These are phyloP conservation scores for Laburnicola sp. DNA, from an alignment of 2,329 filamentous ascomycete species.

Conservation along the genomic window DNA sequence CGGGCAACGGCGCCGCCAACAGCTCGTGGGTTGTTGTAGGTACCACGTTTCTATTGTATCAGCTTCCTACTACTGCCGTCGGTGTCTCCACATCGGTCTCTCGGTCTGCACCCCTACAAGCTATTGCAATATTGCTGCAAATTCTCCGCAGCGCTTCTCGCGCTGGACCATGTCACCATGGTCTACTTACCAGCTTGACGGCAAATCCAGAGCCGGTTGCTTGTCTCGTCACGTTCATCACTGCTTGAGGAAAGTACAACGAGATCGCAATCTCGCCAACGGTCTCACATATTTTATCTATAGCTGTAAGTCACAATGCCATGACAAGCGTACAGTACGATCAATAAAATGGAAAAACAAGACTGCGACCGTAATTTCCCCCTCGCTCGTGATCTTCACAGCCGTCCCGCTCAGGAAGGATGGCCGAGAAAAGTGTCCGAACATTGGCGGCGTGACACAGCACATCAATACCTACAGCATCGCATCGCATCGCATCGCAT, in stretches of 20 bases:
- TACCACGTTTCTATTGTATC: neutral
- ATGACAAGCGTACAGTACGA: conserved; percentile 5
- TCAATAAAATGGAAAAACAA: neutral
- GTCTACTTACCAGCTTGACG: neutral
- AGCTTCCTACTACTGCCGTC: neutral
- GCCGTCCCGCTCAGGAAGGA: conserved; percentile 28
- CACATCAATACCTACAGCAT: conserved; percentile 4
- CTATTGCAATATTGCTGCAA: conserved; percentile 7
- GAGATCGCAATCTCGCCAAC: conserved; percentile 10
- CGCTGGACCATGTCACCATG: conserved; percentile 11
- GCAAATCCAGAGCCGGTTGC: neutral
- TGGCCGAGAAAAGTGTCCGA: conserved; percentile 9
- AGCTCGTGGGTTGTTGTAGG: neutral
- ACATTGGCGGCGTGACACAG: conserved; percentile 17
- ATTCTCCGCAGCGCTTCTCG: conserved; percentile 24
- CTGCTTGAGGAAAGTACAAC: conserved; percentile 6
- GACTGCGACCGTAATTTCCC: conserved; percentile 2
- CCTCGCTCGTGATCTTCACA: conserved; percentile 25
- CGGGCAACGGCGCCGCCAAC: neutral
- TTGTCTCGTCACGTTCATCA: conserved; percentile 1
- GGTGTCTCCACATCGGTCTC: neutral
- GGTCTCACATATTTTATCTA: conserved; percentile 1
- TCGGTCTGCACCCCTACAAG: conserved; percentile 10
- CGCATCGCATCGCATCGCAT: conserved; percentile 9
- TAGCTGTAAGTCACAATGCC: neutral